Percentiles rank a stretch among this genome's conserved stretches.
Evolutionary conservation across 73 alveolate species (phyloP).

Genomic region (Breviolum minutum): DNA sequence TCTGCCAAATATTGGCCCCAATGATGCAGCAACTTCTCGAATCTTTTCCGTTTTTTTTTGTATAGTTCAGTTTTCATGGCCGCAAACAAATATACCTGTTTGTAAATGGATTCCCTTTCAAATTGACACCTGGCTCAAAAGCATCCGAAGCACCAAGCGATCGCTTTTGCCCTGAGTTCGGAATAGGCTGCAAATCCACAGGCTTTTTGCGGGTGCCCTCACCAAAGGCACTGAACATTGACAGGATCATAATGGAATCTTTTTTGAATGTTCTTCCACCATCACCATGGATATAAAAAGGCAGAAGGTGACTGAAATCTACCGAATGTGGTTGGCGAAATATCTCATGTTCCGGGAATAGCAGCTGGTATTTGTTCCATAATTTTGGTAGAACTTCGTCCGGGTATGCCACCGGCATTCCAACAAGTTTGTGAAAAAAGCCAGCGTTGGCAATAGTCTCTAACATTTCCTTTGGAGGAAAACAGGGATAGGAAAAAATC

Average conservation of each 20-base stretch:
- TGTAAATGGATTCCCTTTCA: constrained; percentile 5
- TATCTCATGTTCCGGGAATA: constrained; percentile 10
- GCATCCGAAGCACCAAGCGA: background rate
- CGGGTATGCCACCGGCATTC: background rate
- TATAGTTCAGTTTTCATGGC: constrained; percentile 1
- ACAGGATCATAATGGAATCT: constrained; percentile 25
- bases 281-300: constrained; percentile 39
- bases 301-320: background rate
- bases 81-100: background rate
- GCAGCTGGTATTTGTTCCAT: background rate
- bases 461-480: background rate
- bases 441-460: background rate
- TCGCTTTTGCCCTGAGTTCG: background rate
- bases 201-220: background rate
- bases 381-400: background rate
- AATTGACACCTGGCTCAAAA: background rate
- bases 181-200: background rate
- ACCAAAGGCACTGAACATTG: constrained; percentile 45
- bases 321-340: background rate
- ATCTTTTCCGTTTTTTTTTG: background rate
- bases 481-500: constrained; percentile 13
- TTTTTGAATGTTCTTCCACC: constrained; percentile 41
- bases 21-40: background rate
- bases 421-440: constrained; percentile 13
- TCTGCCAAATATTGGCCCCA: constrained; percentile 24